phyloP scores from a whole-genome alignment of 345 rosid species.

The Eutrema heterophyllum region DNA sequence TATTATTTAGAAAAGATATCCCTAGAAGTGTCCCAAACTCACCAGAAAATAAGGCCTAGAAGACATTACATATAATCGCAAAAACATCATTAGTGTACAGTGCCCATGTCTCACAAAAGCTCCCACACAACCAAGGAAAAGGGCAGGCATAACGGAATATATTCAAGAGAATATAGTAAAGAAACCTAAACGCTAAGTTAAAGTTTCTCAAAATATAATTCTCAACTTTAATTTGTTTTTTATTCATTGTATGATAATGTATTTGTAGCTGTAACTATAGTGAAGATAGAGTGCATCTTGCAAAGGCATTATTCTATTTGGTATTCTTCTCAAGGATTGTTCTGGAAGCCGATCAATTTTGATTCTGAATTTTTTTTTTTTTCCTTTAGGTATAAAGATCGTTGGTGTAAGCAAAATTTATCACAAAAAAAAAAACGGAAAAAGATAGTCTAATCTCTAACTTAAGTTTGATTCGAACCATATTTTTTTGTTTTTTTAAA shows the following conservation, averaged over 20 bases:
- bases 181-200: conserved; percentile 26
- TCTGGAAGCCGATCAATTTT: not conserved
- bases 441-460: not conserved
- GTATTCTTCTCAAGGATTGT: conserved; percentile 15
- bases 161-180: conserved; percentile 27
- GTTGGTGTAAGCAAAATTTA: not conserved
- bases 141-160: conserved; percentile 20
- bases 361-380: too few species aligned
- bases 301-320: not conserved
- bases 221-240: not conserved
- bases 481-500: too few species aligned
- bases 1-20: not conserved
- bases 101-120: conserved; percentile 21
- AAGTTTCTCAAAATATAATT: not conserved
- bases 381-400: not conserved
- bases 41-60: conserved; percentile 20
- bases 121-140: conserved; percentile 11
- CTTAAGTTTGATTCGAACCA: not conserved
- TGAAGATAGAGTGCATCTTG: conserved; percentile 11
- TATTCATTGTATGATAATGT: not conserved
- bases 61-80: not conserved
- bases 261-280: not conserved
- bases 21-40: conserved; percentile 3
- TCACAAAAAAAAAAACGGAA: not conserved
- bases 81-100: conserved; percentile 14